Percentiles rank a stretch among this genome's conserved stretches.
Evolutionary conservation across 1,284 basidiomycete species (phyloP).

Genomic region (Cutaneotrichosporon cyanovorans): DNA sequence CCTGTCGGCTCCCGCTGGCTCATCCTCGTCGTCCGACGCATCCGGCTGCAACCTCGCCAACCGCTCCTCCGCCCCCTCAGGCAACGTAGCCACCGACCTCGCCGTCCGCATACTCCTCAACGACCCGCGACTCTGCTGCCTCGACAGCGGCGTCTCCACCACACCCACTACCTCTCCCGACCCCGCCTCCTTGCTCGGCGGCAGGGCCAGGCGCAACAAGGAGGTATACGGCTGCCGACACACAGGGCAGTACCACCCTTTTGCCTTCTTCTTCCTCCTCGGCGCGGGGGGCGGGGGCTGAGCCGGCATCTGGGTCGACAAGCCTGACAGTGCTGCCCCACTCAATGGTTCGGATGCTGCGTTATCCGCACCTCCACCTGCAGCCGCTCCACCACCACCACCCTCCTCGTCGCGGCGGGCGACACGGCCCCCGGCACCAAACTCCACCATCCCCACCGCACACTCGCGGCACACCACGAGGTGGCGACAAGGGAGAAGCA

Average conservation of each 20-base stretch:
- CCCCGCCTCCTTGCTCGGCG: slow-evolving; percentile 47
- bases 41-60: slow-evolving; percentile 29
- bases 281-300: slow-evolving; percentile 42
- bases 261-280: slow-evolving; percentile 75
- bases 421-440: slow-evolving; percentile 78
- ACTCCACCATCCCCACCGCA: slow-evolving; percentile 88
- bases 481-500: slow-evolving; percentile 79
- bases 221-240: slow-evolving; percentile 88
- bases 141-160: slow-evolving; percentile 9
- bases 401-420: slow-evolving; percentile 17
- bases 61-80: slow-evolving; percentile 45
- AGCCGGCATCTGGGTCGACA: slow-evolving; percentile 24
- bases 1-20: no score
- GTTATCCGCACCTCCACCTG: not conserved
- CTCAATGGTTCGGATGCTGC: slow-evolving; percentile 12
- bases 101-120: slow-evolving; percentile 23
- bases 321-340: slow-evolving; percentile 20
- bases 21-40: slow-evolving; percentile 9
- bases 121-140: slow-evolving; percentile 17
- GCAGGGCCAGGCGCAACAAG: slow-evolving; percentile 69
- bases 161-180: slow-evolving; percentile 5
- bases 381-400: slow-evolving; percentile 21
- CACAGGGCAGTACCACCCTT: slow-evolving; percentile 91
- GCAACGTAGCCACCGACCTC: slow-evolving; percentile 37
- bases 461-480: slow-evolving; percentile 86